These are phyloP conservation scores for Apiosordaria backusii DNA, from an alignment of 495 filamentous ascomycete genomes.

Conservation along the genomic window DNA sequence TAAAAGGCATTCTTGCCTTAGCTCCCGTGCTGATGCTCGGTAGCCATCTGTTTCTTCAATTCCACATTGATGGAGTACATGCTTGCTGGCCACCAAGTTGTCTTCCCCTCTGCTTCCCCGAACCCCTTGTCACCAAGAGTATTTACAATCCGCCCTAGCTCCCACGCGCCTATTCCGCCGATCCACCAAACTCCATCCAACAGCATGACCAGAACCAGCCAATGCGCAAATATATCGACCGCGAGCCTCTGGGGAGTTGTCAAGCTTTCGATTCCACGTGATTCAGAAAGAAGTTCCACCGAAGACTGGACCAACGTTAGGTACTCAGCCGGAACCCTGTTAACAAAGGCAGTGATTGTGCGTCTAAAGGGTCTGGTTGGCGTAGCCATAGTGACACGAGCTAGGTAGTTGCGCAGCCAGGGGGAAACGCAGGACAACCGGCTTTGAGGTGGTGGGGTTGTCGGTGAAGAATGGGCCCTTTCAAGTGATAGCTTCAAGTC, in stretches of 20 bases:
- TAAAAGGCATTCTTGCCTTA: not conserved
- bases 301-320: constrained; percentile 21
- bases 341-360: constrained; percentile 24
- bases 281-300: constrained; percentile 6
- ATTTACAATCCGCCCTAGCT: constrained; percentile 22
- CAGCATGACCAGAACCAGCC: constrained; percentile 40
- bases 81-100: not conserved
- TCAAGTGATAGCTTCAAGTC: not conserved
- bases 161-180: constrained; percentile 29
- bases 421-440: constrained; percentile 16
- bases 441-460: constrained; percentile 10
- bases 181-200: constrained; percentile 48
- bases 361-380: constrained; percentile 23
- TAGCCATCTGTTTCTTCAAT: not conserved
- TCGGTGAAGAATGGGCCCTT: constrained; percentile 6
- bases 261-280: not conserved
- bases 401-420: constrained; percentile 25
- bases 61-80: not conserved
- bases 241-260: constrained; percentile 29
- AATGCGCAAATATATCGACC: constrained; percentile 43
- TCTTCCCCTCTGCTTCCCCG: not conserved
- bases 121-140: not conserved
- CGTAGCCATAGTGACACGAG: constrained; percentile 23
- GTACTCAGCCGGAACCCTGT: constrained; percentile 24
- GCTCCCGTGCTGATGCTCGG: too few relatives aligned